Conservation (phyloP, 345 rosid species). For the Gossypium rotundifolium region DNA sequence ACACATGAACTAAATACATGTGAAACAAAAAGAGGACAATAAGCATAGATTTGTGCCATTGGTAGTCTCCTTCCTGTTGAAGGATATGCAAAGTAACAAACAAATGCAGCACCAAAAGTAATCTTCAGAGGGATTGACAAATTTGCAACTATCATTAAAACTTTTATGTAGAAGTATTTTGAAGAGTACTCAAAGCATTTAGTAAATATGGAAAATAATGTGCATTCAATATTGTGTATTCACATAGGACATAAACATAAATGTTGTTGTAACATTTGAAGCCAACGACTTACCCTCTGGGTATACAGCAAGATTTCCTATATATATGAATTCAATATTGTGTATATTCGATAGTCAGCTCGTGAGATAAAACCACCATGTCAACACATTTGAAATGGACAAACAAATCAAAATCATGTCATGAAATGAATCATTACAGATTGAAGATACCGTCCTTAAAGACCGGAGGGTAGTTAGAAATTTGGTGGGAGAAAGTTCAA, state of each 20-base stretch:
- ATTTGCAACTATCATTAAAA: neutral
- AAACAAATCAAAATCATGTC: neutral
- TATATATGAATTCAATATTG: neutral
- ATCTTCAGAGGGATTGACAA: neutral
- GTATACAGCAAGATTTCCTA: neutral
- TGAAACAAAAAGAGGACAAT: neutral
- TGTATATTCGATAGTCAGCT: neutral
- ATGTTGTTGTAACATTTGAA: neutral
- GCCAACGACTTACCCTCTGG: neutral
- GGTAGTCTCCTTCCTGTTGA: neutral
- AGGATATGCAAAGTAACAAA: constrained; percentile 1
- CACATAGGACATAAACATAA: neutral
- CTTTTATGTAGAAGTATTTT: neutral
- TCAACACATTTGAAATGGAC: neutral
- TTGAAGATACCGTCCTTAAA: neutral
- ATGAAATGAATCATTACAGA: neutral
- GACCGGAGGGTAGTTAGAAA: neutral
- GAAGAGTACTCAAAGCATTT: neutral
- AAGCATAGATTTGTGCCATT: neutral
- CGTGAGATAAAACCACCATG: neutral
- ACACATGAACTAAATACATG: neutral
- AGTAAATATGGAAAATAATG: neutral
- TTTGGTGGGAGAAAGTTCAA: neutral
- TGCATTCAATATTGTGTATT: neutral
- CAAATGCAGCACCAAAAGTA: neutral